These are phyloP conservation scores for Starmerella lactis-condensi DNA, from an alignment of 805 yeast species.

Conservation along the genomic window DNA sequence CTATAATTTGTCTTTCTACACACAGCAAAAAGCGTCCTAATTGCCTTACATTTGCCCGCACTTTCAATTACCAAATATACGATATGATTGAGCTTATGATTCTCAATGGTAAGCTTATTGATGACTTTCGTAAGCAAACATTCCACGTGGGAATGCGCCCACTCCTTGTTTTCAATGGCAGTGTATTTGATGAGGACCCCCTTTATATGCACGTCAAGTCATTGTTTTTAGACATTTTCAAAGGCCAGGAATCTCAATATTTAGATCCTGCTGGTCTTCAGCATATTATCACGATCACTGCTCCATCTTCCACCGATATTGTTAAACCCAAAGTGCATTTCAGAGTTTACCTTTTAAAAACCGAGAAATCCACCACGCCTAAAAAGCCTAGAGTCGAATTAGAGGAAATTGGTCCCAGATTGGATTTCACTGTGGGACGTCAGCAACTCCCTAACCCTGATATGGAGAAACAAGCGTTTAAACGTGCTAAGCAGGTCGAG, in stretches of 20 bases:
- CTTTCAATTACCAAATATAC: constrained; percentile 74
- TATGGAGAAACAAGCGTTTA: constrained; percentile 72
- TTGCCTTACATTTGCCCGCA: constrained; percentile 69
- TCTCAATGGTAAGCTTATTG: constrained; percentile 41
- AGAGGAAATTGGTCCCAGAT: constrained; percentile 87
- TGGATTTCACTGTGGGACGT: constrained; percentile 85
- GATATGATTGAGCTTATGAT: constrained; percentile 85
- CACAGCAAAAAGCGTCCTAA: constrained; percentile 85
- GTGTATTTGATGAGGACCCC: constrained; percentile 78
- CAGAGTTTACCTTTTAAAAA: constrained; percentile 74
- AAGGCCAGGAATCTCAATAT: constrained; percentile 63
- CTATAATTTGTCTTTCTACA: constrained; percentile 60
- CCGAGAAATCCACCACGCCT: constrained; percentile 50
- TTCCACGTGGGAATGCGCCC: constrained; percentile 85
- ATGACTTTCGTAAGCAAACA: constrained; percentile 64
- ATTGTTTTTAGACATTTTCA: constrained; percentile 72
- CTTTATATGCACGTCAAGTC: constrained; percentile 72
- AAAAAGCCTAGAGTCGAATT: constrained; percentile 86
- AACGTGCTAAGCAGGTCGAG: constrained; percentile 62
- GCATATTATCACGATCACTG: constrained; percentile 65
- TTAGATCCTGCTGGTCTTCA: constrained; percentile 93
- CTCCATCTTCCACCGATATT: constrained; percentile 24
- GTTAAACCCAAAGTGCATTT: constrained; percentile 73
- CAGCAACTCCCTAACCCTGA: constrained; percentile 67
- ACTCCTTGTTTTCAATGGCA: constrained; percentile 82